Conservation (phyloP, 768 basidiomycete species). For the Leccinum boreale region DNA sequence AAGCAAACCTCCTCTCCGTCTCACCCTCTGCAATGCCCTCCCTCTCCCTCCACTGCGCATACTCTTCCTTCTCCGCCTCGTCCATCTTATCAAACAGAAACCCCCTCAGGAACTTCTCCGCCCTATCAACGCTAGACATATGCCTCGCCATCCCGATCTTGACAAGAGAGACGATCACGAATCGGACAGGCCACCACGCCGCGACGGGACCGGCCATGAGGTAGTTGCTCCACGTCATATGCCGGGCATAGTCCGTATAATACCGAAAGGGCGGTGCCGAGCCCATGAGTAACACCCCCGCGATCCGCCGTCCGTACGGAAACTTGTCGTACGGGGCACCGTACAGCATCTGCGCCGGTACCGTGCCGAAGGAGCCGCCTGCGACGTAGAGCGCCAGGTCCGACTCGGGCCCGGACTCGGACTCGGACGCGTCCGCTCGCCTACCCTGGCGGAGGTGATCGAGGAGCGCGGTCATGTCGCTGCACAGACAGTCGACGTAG, state of each 20-base stretch:
- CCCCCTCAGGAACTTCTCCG: slow-evolving; percentile 40
- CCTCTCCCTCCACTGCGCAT: slow-evolving; percentile 40
- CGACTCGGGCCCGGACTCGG: neutral
- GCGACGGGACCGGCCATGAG: slow-evolving; percentile 44
- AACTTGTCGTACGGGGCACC: slow-evolving; percentile 49
- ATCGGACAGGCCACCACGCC: slow-evolving; percentile 40
- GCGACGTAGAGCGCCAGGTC: slow-evolving; percentile 42
- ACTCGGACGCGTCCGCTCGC: neutral
- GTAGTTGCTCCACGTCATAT: slow-evolving; percentile 47
- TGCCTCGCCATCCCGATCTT: slow-evolving; percentile 31
- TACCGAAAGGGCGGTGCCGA: slow-evolving; percentile 45
- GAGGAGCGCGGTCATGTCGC: slow-evolving; percentile 46
- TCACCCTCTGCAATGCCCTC: slow-evolving; percentile 42
- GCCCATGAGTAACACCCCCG: slow-evolving; percentile 45
- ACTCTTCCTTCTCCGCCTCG: slow-evolving; percentile 29
- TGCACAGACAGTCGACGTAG: slow-evolving; percentile 41
- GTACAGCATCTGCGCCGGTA: slow-evolving; percentile 55
- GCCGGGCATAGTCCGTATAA: slow-evolving; percentile 43
- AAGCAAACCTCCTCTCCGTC: slow-evolving; percentile 39
- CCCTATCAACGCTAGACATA: slow-evolving; percentile 37
- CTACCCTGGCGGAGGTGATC: slow-evolving; percentile 33
- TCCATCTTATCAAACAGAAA: slow-evolving; percentile 42
- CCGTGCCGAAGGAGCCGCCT: slow-evolving; percentile 54
- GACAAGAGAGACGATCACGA: slow-evolving; percentile 31
- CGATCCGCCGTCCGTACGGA: slow-evolving; percentile 45